phyloP scores from a whole-genome alignment of 2,329 filamentous ascomycete species.

The Pseudohalonectria lignicola region DNA sequence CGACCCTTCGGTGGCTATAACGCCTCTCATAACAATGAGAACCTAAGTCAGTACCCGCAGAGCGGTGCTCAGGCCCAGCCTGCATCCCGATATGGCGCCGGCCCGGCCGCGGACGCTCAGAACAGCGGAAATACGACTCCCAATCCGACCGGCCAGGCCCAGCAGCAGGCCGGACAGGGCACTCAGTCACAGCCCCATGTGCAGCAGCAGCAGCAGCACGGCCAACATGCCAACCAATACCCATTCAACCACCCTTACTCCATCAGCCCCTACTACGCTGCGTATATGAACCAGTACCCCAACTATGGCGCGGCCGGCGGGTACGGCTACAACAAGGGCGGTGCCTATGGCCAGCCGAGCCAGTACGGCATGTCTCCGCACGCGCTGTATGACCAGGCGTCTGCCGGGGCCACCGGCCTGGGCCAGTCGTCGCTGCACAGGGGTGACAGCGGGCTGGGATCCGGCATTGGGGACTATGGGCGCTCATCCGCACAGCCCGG shows the following conservation, averaged over 20 bases:
- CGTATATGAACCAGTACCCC: conserved; percentile 38
- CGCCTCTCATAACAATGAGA: conserved; percentile 51
- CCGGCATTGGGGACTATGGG: conserved; percentile 42
- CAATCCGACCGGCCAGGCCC: conserved; percentile 57
- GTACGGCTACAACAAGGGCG: conserved; percentile 42
- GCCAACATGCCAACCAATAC: conserved; percentile 29
- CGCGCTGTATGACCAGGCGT: conserved; percentile 43
- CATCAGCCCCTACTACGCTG: conserved; percentile 50
- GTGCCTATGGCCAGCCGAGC: conserved; percentile 41
- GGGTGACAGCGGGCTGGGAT: conserved; percentile 36
- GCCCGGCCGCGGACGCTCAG: conserved; percentile 49
- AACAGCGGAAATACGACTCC: conserved; percentile 87
- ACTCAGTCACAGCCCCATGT: conserved; percentile 26
- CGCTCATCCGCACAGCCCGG: conserved; percentile 38
- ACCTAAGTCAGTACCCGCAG: conserved; percentile 61
- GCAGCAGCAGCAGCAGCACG: conserved; percentile 23
- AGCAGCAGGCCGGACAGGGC: conserved; percentile 29
- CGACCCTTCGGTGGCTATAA: conserved; percentile 70
- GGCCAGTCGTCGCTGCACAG: conserved; percentile 40
- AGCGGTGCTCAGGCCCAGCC: conserved; percentile 43
- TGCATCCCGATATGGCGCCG: conserved; percentile 43
- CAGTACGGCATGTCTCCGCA: conserved; percentile 45
- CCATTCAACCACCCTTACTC: conserved; percentile 49
- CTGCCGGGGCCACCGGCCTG: conserved; percentile 41
- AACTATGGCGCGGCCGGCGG: conserved; percentile 38